A percentile compares a stretch with the other conserved stretches of the same genome.
Conservation (phyloP, 2,329 filamentous ascomycete species). For the Orbilia quercus region DNA sequence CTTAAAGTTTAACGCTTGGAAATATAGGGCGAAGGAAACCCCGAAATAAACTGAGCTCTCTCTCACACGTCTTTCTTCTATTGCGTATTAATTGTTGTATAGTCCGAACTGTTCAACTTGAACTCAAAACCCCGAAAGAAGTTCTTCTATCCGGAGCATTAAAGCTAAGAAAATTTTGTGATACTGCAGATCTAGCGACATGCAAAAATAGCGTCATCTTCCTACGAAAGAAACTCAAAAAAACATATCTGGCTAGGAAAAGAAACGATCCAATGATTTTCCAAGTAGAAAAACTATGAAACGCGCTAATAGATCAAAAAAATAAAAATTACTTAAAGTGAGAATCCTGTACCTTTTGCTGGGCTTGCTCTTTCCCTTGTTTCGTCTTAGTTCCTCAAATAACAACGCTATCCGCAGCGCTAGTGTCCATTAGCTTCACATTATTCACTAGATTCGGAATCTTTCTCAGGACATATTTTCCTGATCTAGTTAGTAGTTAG, state of each 20-base stretch:
- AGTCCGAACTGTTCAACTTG: background rate
- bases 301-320: constrained; percentile 20
- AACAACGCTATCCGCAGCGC: constrained; percentile 15
- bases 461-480: constrained; percentile 24
- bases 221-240: constrained; percentile 10
- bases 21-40: constrained; percentile 5
- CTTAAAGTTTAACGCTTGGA: constrained; percentile 18
- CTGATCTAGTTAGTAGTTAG: constrained; percentile 11
- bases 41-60: constrained; percentile 17
- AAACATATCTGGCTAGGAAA: constrained; percentile 10
- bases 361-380: constrained; percentile 27
- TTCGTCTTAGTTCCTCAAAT: constrained; percentile 47
- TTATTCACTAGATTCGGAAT: constrained; percentile 55
- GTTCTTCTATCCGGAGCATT: constrained; percentile 50
- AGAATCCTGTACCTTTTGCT: constrained; percentile 14
- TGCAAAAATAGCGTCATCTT: constrained; percentile 31
- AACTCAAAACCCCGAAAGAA: constrained; percentile 14
- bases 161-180: constrained; percentile 22
- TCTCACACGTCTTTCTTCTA: constrained; percentile 7
- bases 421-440: constrained; percentile 26
- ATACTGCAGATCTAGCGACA: constrained; percentile 28
- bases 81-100: constrained; percentile 10
- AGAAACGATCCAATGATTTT: constrained; percentile 13
- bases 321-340: constrained; percentile 31
- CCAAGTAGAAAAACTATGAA: constrained; percentile 24